Evolutionary conservation across 768 basidiomycete species (phyloP), one percentile per base, ranked within the genome.

Genomic region (Polyporus arcularius): DNA sequence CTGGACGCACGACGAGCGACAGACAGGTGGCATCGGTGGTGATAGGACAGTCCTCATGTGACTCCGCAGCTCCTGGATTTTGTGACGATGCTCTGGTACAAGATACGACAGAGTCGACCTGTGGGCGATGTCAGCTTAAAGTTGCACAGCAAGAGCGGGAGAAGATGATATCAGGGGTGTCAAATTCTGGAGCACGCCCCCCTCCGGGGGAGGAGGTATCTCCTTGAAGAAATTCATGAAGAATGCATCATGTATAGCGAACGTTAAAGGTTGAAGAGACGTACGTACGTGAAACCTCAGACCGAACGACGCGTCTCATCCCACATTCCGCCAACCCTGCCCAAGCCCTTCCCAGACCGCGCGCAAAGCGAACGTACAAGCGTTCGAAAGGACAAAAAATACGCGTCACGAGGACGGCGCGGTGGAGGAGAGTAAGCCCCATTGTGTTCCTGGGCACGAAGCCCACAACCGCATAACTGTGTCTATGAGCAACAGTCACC

Each of bases 151-250:
- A 35, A 35, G 7, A 35, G 30, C 15, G 14, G 35, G 11, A 35
- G 11, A 6, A 35, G 21, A 35, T 6, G 11, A 35, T 35, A 58
- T 76, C 74, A 75, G 74, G 58, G 49, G 71, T 86, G 89, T 89
- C 89, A 86, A 69, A 68, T 82, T 84, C 70, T 88, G 90, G 88
- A 89, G 90, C 90, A 77, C 80, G 74, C 83, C 88, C 86, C 68
- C 72, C 66, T 62, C 62, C 65, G 43, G 32, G 58, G 64, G 67
- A 59, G 61, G 55, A 41, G 51, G 58, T 84, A 86, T 89, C 87
- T 86, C 90, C 90, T 78, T 92, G 90, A 92, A 92, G 90, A 92
- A 92, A 92, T 92, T 91, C 90, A 88, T 87, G 63, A 75, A 60
- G 73, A 75, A 85, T 88, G 88, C 87, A 89, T 82, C 60, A 69